phyloP scores from a whole-genome alignment of 2,329 filamentous ascomycete genomes.

The Aspergillus latus region DNA sequence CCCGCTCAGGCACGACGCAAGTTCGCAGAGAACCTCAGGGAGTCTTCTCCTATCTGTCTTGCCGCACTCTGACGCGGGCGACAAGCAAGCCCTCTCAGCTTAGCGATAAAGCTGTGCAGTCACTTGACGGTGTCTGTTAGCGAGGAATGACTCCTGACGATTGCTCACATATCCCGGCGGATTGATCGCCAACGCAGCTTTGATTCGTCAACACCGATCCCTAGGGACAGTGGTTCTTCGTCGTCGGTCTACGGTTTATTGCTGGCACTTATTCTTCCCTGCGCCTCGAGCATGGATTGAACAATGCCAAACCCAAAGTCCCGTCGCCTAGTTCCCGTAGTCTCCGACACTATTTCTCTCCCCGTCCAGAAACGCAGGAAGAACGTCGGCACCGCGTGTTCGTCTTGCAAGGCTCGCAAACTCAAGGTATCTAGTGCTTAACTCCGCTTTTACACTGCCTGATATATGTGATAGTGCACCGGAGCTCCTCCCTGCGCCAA shows the following conservation, averaged over 20 bases:
- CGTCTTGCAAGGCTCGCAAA: slow-evolving; percentile 27
- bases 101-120: too few relatives aligned
- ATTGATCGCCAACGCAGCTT: background rate
- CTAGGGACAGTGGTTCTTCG: background rate
- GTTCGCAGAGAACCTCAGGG: background rate
- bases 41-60: background rate
- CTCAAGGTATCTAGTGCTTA: slow-evolving; percentile 22
- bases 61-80: background rate
- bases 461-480: slow-evolving; percentile 19
- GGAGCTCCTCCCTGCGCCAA: slow-evolving; percentile 26
- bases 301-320: slow-evolving; percentile 20
- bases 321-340: slow-evolving; percentile 20
- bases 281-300: slow-evolving; percentile 15
- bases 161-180: background rate
- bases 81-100: background rate
- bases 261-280: background rate
- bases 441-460: background rate
- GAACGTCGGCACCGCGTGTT: slow-evolving; percentile 28
- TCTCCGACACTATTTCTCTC: slow-evolving; percentile 14
- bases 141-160: background rate
- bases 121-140: background rate
- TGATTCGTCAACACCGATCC: background rate
- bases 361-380: slow-evolving; percentile 22
- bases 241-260: background rate
- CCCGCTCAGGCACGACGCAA: background rate